Base-by-base conservation (phyloP, 139 green algal genomes). In the Chlamydomonas asymmetrica region DNA sequence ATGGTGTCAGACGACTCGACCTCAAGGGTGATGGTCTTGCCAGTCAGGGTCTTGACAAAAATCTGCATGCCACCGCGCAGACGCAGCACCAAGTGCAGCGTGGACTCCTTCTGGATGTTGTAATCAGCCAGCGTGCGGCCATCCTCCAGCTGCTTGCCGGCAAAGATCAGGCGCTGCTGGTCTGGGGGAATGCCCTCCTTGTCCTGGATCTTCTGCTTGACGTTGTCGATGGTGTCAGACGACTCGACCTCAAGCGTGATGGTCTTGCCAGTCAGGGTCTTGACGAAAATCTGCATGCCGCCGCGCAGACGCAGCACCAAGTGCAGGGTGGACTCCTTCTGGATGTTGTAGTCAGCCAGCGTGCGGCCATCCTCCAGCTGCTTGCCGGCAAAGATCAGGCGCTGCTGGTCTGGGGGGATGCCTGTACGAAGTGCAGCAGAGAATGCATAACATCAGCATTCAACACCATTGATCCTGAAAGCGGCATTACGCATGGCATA, bases 151-250 rank as follows among this genome's bases (percentile, higher is more conserved):
- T 96, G 92, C 87, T 96, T 97, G 83, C 93, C 93, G 8, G 93
- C 93, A 63, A 96, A 97, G 78, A 97, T 96, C 41, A 97, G 88
- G 50, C 93, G 90, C 89, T 97, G 93, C 88, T 97, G 92, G 84
- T 96, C 89, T 22, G 93, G 90, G 1, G 93, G 93, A 70, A 97
- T 97, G 60, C 91, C 91, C n/a, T n/a, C n/a, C n/a, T n/a, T 97
- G 85, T 97, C 93, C 84, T 97, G 93, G 64, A 98, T 98, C 86
- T 98, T 97, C 52, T 81, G 71, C 89, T 98, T 98, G 49, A 98
- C 94, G 79, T 96, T 97, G 50, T 97, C 92, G 71, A 97, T 96
- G 38, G 89, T 95, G 85, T 95, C 90, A 5, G 66, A 52, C 40
- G 62, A 70, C 79, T 76, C 85, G 73, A 93, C 85, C 89, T 93